A percentile compares a stretch with the other conserved stretches of the same genome.
These are phyloP conservation scores for Suillus subalutaceus DNA, from an alignment of 768 basidiomycete genomes.

Conservation along the genomic window DNA sequence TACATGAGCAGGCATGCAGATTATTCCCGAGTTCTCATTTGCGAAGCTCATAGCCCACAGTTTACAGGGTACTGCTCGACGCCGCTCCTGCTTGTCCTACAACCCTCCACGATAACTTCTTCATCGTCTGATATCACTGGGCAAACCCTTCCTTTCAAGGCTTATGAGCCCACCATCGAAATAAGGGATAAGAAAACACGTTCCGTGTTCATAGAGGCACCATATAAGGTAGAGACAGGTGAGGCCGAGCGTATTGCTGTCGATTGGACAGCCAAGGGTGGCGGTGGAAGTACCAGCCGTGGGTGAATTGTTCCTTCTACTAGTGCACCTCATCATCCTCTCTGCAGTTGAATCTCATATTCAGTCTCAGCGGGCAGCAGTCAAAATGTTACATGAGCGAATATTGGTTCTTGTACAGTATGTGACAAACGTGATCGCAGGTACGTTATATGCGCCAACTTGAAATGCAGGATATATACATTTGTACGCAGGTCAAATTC, in stretches of 20 bases:
- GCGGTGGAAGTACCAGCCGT: constrained; percentile 82
- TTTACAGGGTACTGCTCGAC: constrained; percentile 86
- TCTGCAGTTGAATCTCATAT: constrained; percentile 84
- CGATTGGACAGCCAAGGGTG: constrained; percentile 90
- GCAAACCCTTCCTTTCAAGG: constrained; percentile 84
- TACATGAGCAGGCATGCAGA: constrained; percentile 78
- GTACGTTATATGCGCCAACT: constrained; percentile 42
- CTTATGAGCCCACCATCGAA: constrained; percentile 92
- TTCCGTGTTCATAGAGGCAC: constrained; percentile 80
- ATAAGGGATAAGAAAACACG: constrained; percentile 77
- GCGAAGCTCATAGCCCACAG: constrained; percentile 41
- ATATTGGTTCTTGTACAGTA: constrained; percentile 88
- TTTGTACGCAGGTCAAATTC: constrained; percentile 58
- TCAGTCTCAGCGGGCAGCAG: constrained; percentile 89
- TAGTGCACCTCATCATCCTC: constrained; percentile 7
- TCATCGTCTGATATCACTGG: constrained; percentile 56
- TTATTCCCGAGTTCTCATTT: background rate
- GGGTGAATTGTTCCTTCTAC: constrained; percentile 33
- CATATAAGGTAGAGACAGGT: constrained; percentile 92
- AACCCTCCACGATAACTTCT: constrained; percentile 52
- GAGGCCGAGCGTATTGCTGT: constrained; percentile 99
- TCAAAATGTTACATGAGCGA: constrained; percentile 95
- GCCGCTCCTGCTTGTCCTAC: constrained; percentile 82
- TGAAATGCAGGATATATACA: constrained; percentile 1
- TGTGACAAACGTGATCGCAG: constrained; percentile 73